Percentiles rank a stretch among this genome's conserved stretches.
Conservation (phyloP, 139 green algal genomes). For the Edaphochlamys debaryana region DNA sequence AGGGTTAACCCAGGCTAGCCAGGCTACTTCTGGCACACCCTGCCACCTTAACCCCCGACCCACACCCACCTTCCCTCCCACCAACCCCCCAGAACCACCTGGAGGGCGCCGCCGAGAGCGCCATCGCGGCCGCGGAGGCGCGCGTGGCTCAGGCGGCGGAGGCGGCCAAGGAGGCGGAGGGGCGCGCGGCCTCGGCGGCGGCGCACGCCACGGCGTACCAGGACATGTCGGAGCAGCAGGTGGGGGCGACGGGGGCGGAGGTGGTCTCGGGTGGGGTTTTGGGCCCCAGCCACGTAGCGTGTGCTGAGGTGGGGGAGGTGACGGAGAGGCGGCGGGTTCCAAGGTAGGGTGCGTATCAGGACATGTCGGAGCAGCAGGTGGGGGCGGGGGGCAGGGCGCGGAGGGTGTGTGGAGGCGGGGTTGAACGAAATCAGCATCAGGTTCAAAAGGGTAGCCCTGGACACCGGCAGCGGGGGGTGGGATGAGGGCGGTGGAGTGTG, state of each 20-base stretch:
- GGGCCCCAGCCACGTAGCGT: no score
- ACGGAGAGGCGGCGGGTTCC: no score
- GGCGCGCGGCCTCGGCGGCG: conserved; percentile 34
- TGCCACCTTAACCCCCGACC: no score
- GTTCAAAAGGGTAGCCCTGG: no score
- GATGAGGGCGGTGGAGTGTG: no score
- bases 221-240: conserved; percentile 40
- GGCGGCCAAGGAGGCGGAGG: conserved; percentile 42
- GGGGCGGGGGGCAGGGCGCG: neutral
- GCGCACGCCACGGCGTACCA: conserved; percentile 47
- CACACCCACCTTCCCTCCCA: no score
- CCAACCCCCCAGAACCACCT: no score
- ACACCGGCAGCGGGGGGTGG: no score
- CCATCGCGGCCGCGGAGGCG: conserved; percentile 43
- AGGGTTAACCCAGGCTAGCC: no score
- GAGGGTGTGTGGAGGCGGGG: no score
- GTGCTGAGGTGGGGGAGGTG: no score
- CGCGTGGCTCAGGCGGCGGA: conserved; percentile 23
- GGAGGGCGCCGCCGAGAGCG: conserved; percentile 8
- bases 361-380: conserved; percentile 39
- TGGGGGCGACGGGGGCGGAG: neutral
- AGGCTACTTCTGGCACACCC: no score
- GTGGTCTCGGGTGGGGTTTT: neutral
- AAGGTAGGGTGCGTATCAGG: conserved; percentile 37
- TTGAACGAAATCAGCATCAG: neutral